Base-by-base conservation (phyloP, 169 alveolate genomes). In the Besnoitia besnoiti region DNA sequence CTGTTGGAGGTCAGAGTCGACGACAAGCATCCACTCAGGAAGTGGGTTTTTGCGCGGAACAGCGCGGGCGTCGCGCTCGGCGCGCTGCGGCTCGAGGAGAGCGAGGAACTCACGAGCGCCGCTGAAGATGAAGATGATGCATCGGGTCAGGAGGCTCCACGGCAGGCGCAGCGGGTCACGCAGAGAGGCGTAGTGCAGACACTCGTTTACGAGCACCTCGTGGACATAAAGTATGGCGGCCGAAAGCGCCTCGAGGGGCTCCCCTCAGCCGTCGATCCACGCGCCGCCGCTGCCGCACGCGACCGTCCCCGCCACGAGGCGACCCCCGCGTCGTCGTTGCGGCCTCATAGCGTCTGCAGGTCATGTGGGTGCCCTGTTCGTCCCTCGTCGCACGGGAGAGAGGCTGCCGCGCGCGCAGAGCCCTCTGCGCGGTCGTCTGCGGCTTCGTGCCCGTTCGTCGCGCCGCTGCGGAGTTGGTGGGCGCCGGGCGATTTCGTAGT, bases 401-500 rank as follows among this genome's bases (percentile, higher is more conserved):
- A n/a, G n/a, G n/a, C n/a, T n/a, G n/a, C n/a, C n/a, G n/a, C n/a
- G n/a, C n/a, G n/a, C n/a, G n/a, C n/a, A n/a, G n/a, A n/a, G n/a
- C n/a, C n/a, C n/a, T n/a, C n/a, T n/a, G n/a, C n/a, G n/a, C n/a
- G n/a, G n/a, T n/a, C n/a, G n/a, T n/a, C n/a, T n/a, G n/a, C n/a
- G n/a, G n/a, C n/a, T 61, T 27, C 77, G 44, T 35, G 47, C n/a
- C 46, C 80, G 2, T n/a, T 67, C n/a, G 47, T 42, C 19, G 8
- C 42, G 10, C 80, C 46, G 24, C 44, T 35, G 40, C n/a, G 39
- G 80, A 37, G 80, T n/a, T 35, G 80, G 80, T 35, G 39, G 47
- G 44, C 46, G 80, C 80, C 80, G 47, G n/a, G 44, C 80, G 80
- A 67, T n/a, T 67, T 67, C 42, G 80, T 67, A 19, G 39, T 67